These are phyloP conservation scores for Blastobotrys persicus DNA, from an alignment of 1,139 yeast genomes.

Conservation along the genomic window DNA sequence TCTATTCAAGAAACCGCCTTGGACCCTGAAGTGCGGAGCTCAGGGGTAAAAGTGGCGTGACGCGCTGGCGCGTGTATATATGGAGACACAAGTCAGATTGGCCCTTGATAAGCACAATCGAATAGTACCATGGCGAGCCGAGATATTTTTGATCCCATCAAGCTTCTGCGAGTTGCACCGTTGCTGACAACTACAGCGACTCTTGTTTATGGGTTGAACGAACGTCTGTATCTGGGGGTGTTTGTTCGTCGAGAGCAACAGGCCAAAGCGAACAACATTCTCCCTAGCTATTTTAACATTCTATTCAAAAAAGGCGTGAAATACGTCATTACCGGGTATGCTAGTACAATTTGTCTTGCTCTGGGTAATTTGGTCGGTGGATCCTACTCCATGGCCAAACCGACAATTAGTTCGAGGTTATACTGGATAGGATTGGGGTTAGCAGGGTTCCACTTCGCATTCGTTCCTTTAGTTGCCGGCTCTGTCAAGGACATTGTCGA, in stretches of 20 bases:
- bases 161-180: not conserved
- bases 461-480: not conserved
- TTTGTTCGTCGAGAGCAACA: not conserved
- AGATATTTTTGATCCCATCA: constrained; percentile 1
- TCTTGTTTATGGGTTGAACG: not conserved
- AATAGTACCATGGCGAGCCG: not conserved
- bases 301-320: not conserved
- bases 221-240: not conserved
- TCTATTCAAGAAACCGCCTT: too few relatives aligned
- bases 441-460: not conserved
- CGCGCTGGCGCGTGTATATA: too few relatives aligned
- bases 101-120: not conserved
- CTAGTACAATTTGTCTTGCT: not conserved
- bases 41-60: too few relatives aligned
- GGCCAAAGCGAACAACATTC: not conserved
- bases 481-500: not conserved
- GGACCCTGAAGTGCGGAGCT: too few relatives aligned
- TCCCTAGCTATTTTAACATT: not conserved
- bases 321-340: not conserved
- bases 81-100: too few relatives aligned
- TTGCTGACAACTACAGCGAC: not conserved
- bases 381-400: not conserved
- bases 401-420: not conserved
- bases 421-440: not conserved
- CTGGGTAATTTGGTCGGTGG: not conserved